Evolutionary conservation across 2,329 filamentous ascomycete genomes (phyloP).

Genomic region (Calonectria leucothoes): DNA sequence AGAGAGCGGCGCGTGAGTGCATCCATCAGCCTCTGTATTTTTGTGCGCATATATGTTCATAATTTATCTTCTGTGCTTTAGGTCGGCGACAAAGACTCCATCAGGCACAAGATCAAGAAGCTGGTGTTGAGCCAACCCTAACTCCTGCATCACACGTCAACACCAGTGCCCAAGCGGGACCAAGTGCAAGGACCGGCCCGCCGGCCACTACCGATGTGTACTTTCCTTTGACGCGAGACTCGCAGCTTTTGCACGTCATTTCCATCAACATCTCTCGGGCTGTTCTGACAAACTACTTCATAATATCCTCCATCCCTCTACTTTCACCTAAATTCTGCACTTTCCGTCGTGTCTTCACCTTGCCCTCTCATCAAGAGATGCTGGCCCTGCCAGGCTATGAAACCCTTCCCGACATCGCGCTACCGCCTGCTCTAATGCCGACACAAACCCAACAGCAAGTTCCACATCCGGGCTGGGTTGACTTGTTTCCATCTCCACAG

Average conservation of each 20-base stretch:
- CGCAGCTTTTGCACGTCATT: constrained; percentile 33
- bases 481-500: constrained; percentile 31
- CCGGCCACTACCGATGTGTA: neutral
- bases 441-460: constrained; percentile 27
- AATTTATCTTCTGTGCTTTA: neutral
- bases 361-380: neutral
- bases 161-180: neutral
- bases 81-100: constrained; percentile 31
- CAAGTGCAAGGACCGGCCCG: neutral
- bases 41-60: neutral
- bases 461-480: constrained; percentile 31
- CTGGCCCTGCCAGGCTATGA: neutral
- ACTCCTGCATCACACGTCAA: neutral
- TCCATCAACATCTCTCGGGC: constrained; percentile 35
- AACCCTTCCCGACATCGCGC: neutral
- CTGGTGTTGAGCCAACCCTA: neutral
- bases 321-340: constrained; percentile 17
- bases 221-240: constrained; percentile 31
- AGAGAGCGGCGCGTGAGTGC: constrained; percentile 29
- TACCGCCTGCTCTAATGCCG: constrained; percentile 26
- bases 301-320: constrained; percentile 24
- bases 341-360: constrained; percentile 7
- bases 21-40: neutral
- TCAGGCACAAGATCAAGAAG: constrained; percentile 2
- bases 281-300: constrained; percentile 36